Evolutionary conservation across 2,329 filamentous ascomycete genomes (phyloP), one percentile per base, ranked within the genome.

Genomic region (Penicillium sp.): DNA sequence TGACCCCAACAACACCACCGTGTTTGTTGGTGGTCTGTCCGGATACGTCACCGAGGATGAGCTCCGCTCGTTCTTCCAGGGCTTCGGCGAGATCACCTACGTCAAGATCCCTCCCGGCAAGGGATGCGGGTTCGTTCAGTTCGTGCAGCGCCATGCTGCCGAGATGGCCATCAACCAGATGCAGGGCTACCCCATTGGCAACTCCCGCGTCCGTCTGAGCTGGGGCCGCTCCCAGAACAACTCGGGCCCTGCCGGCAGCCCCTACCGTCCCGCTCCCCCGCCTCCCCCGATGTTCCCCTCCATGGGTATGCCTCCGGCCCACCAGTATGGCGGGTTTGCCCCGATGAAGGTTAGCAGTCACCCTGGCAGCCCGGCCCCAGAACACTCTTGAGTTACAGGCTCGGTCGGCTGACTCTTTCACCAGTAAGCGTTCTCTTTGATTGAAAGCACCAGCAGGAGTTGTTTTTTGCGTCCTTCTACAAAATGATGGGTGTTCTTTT

Each of bases 111-210:
- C 92, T 37, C 90, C 92, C 50, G 92, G 92, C 71, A 98, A 98
- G 79, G 92, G 92, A 54, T 98, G 92, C 61, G 92, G 92, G 41
- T 98, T 98, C 62, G 92, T 98, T 42, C 92, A 98, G 69, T 98
- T 98, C 57, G 92, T 98, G 40, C 92, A 98, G 72, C 88, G 92
- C 52, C 92, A 98, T 60, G 92, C 92, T 36, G 92, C 92, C 10
- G 92, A 98, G 73, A 98, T 98, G 92, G 92, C 92, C 54, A 98
- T 98, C 77, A 98, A 98, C 72, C 92, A 98, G 71, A 98, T 98
- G 92, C 92, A 98, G 71, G 92, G 92, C 45, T 98, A 98, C 65
- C 92, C 92, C 15, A 98, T 98, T 59, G 92, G 92, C 39, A 98
- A 98, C 76, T 96, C 90, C 31, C 88, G 92, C 51, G 92, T 98